phyloP scores from a whole-genome alignment of 768 basidiomycete genomes.

The Galerina sulciceps region DNA sequence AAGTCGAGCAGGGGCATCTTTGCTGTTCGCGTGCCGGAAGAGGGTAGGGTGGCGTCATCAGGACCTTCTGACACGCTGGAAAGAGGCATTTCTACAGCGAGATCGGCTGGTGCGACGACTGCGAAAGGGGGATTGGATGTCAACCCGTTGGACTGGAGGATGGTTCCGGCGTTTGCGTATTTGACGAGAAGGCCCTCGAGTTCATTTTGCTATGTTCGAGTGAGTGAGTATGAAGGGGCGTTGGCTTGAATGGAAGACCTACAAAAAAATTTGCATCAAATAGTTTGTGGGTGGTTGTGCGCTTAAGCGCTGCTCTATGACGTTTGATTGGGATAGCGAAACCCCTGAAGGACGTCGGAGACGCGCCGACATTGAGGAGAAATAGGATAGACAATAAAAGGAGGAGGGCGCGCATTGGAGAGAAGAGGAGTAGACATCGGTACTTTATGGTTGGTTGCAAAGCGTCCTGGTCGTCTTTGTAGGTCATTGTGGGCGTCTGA shows the following conservation, averaged over 20 bases:
- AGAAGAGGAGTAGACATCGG: not conserved
- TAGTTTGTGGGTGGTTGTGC: not conserved
- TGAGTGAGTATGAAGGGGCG: not conserved
- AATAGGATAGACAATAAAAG: not conserved
- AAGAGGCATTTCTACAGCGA: not conserved
- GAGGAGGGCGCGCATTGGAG: not conserved
- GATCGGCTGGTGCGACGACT: not conserved
- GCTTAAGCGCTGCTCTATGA: not conserved
- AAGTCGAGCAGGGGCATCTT: constrained; percentile 28
- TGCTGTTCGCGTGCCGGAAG: constrained; percentile 17
- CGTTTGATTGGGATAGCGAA: constrained; percentile 1
- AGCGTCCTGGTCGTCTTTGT: not conserved
- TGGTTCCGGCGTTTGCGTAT: constrained; percentile 19
- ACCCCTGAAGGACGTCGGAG: not conserved
- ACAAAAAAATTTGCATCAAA: constrained; percentile 8
- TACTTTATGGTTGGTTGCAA: not conserved
- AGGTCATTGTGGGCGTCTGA: constrained; percentile 4
- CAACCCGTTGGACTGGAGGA: constrained; percentile 8
- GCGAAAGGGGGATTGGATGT: constrained; percentile 1
- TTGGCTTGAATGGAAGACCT: not conserved
- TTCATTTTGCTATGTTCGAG: constrained; percentile 19
- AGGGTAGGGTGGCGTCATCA: constrained; percentile 12
- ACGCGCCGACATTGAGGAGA: not conserved
- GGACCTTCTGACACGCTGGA: not conserved
- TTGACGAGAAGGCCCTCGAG: constrained; percentile 16